Conservation (phyloP, 2,329 filamentous ascomycete genomes). For the Fusarium sp. region DNA sequence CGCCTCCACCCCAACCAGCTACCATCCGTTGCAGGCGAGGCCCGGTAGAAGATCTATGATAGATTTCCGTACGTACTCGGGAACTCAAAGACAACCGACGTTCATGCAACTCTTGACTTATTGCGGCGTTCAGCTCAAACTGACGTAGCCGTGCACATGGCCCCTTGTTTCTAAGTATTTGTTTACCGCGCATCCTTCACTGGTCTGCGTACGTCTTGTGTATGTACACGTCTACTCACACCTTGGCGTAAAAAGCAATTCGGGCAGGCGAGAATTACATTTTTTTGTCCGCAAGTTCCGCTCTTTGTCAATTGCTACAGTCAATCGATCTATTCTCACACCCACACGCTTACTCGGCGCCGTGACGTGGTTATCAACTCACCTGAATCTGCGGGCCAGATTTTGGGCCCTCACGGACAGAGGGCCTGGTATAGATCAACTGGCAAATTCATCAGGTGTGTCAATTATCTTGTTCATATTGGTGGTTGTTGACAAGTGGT, state of each 20-base stretch:
- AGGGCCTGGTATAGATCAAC: constrained; percentile 9
- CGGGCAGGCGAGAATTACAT: neutral
- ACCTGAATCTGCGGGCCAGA: constrained; percentile 40
- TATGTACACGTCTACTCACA: neutral
- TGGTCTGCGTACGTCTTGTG: neutral
- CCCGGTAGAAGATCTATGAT: constrained; percentile 1
- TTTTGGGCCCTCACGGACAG: constrained; percentile 30
- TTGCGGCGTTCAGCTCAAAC: constrained; percentile 13
- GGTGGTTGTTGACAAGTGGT: constrained; percentile 16
- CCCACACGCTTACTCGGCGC: constrained; percentile 26
- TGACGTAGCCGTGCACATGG: constrained; percentile 20
- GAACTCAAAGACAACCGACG: constrained; percentile 1
- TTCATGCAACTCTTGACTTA: constrained; percentile 26
- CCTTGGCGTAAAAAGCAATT: constrained; percentile 6
- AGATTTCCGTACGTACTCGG: neutral
- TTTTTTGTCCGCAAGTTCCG: neutral
- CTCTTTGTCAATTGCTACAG: constrained; percentile 18
- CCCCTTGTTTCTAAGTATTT: neutral
- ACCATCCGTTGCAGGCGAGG: constrained; percentile 1
- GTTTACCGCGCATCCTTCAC: constrained; percentile 3
- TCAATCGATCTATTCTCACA: constrained; percentile 13
- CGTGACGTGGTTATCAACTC: constrained; percentile 44
- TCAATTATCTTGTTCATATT: constrained; percentile 32
- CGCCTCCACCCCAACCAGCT: constrained; percentile 9
- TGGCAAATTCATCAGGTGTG: constrained; percentile 21